Base-by-base conservation (phyloP, 768 basidiomycete genomes). In the Dioszegia hungarica region DNA sequence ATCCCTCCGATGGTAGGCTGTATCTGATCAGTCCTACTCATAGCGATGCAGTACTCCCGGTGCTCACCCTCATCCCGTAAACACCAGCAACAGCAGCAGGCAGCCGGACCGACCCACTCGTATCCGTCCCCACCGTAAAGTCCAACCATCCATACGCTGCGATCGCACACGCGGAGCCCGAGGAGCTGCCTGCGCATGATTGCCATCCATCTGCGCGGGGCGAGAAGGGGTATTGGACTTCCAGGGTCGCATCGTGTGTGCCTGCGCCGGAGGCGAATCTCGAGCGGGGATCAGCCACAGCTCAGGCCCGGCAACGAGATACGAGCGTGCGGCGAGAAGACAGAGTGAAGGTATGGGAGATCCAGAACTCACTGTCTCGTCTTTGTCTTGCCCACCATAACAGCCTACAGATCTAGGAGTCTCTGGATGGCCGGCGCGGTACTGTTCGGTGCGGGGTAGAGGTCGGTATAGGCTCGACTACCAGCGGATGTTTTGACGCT, bases 351-450 rank as follows among this genome's bases (percentile, higher is more conserved):
- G n/a, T n/a, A n/a, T n/a, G n/a, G n/a, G n/a, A n/a, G n/a, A n/a
- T n/a, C n/a, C n/a, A n/a, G n/a, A n/a, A 57, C 65, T 36, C 47
- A 70, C 40, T 38, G 29, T 8, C 47, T 46, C 1, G 80, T 80
- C 54, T 81, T 81, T 5, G 80, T 79, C 66, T 83, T 84, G 31
- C 82, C 82, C 1, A 84, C 77, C 59, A 83, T 70, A 6, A 79
- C 70, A 15, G 81, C 81, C 24, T 82, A 82, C 37, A 79, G 77
- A 45, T 78, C 75, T 33, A 82, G 62, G 3, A 84, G 78, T 14
- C 73, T 76, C 61, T 79, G 77, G n/a, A 84, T 67, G 0, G 81
- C 77, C 4, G 79, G 75, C 8, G 81, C 80, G 5, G 75, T 79
- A 25, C 38, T 54, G 31, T 68, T 66, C 25, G 78, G 76, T 3